Conservation (phyloP, 1,284 basidiomycete species). For the Ceratobasidium sp. region DNA sequence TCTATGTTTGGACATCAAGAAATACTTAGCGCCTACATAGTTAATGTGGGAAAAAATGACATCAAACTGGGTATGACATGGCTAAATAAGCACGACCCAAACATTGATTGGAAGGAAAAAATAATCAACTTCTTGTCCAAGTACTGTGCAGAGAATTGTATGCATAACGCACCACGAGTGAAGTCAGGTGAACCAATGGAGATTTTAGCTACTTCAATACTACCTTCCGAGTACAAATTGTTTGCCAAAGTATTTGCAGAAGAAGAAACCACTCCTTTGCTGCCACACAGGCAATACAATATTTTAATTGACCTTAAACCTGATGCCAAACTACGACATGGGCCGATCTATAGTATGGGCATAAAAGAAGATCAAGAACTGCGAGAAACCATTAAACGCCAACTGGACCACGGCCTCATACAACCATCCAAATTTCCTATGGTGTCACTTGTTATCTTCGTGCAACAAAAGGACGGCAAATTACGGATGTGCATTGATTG, state of each 20-base stretch:
- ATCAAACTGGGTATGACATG: conserved; percentile 44
- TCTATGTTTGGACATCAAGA: neutral
- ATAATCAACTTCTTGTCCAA: neutral
- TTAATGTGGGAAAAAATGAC: conserved; percentile 9
- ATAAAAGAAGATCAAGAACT: conserved; percentile 12
- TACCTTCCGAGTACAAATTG: conserved; percentile 41
- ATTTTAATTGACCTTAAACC: conserved; percentile 41
- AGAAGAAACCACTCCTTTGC: conserved; percentile 34
- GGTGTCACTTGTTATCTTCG: conserved; percentile 59
- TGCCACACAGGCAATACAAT: conserved; percentile 43
- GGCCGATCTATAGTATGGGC: neutral
- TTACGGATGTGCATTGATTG: conserved; percentile 59
- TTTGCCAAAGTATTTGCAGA: conserved; percentile 43
- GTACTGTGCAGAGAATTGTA: neutral
- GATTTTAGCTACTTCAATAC: no score
- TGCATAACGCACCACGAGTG: neutral
- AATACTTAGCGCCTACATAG: neutral
- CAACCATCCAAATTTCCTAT: conserved; percentile 52
- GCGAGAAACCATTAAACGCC: conserved; percentile 13
- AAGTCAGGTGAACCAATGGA: neutral
- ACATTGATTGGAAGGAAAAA: conserved; percentile 38
- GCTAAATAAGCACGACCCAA: conserved; percentile 41
- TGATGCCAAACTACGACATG: no score
- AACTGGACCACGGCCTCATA: conserved; percentile 48
- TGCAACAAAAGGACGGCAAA: conserved; percentile 60